These are phyloP conservation scores for Sporisorium graminicola DNA, from an alignment of 1,284 basidiomycete species.

Conservation along the genomic window DNA sequence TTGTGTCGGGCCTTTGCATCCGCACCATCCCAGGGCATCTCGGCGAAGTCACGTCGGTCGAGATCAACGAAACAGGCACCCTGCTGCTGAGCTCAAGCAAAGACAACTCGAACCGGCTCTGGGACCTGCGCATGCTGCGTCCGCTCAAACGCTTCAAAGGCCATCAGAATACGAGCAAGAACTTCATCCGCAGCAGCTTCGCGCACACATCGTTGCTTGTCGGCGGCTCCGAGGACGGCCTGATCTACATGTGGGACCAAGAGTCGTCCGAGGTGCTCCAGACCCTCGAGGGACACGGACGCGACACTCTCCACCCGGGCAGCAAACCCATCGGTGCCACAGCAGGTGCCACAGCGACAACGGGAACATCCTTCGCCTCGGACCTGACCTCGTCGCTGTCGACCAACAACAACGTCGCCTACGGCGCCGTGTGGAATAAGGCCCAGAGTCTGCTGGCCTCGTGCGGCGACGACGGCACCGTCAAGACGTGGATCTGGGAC, in stretches of 20 bases:
- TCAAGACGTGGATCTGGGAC: slow-evolving; percentile 71
- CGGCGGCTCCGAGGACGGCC: slow-evolving; percentile 71
- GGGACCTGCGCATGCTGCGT: slow-evolving; percentile 63
- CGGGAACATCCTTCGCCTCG: slow-evolving; percentile 15
- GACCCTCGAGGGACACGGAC: slow-evolving; percentile 66
- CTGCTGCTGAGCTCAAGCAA: slow-evolving; percentile 72
- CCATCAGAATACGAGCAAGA: slow-evolving; percentile 73
- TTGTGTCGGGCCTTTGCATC: slow-evolving; percentile 71
- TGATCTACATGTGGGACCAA: slow-evolving; percentile 69
- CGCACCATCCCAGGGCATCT: slow-evolving; percentile 71
- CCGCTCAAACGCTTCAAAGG: slow-evolving; percentile 72
- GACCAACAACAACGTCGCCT: slow-evolving; percentile 67
- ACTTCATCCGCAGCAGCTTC: slow-evolving; percentile 72
- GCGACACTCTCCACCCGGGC: slow-evolving; percentile 26
- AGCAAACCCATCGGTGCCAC: not conserved
- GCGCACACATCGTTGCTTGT: slow-evolving; percentile 71
- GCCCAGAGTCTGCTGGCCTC: slow-evolving; percentile 69
- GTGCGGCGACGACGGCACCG: slow-evolving; percentile 72
- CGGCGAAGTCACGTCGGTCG: slow-evolving; percentile 72
- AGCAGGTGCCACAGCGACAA: not conserved
- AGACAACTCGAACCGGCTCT: slow-evolving; percentile 71
- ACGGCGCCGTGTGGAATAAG: slow-evolving; percentile 71
- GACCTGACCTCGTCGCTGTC: slow-evolving; percentile 34
- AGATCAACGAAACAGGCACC: slow-evolving; percentile 71
- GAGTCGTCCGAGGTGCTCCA: slow-evolving; percentile 66